phyloP scores from a whole-genome alignment of 352 stramenopile species.

The Phytopythium ostracodes region DNA sequence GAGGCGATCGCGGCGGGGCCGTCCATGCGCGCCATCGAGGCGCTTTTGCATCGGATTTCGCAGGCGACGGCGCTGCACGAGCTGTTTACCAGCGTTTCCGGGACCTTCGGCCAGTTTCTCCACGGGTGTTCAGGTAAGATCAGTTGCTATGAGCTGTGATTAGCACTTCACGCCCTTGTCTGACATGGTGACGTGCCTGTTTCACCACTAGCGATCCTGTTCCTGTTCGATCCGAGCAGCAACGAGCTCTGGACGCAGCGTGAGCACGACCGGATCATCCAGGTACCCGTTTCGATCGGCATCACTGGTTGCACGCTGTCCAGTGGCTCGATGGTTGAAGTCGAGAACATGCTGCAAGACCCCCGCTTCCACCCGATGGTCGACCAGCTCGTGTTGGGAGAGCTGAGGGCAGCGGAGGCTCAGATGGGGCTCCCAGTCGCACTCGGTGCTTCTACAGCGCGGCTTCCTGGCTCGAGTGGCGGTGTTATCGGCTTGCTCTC shows the following conservation, averaged over 20 bases:
- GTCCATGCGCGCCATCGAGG: slow-evolving; percentile 35
- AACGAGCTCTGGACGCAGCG: slow-evolving; percentile 70
- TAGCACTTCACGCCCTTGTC: not conserved
- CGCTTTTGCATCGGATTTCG: slow-evolving; percentile 42
- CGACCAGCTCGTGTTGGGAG: slow-evolving; percentile 46
- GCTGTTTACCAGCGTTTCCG: slow-evolving; percentile 35
- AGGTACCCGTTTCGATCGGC: slow-evolving; percentile 48
- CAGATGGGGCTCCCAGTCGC: not conserved
- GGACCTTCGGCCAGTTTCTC: slow-evolving; percentile 36
- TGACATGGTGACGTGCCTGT: no score
- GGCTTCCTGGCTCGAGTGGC: not conserved
- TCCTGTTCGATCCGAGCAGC: slow-evolving; percentile 50
- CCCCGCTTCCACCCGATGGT: slow-evolving; percentile 58
- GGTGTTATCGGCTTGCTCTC: slow-evolving; percentile 26
- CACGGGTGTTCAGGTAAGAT: slow-evolving; percentile 29
- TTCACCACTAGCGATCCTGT: slow-evolving; percentile 37
- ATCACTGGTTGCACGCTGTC: slow-evolving; percentile 51
- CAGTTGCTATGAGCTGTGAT: not conserved
- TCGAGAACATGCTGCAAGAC: slow-evolving; percentile 37
- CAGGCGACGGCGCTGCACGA: slow-evolving; percentile 29
- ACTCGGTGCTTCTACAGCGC: not conserved
- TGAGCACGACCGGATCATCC: slow-evolving; percentile 35
- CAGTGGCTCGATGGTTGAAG: slow-evolving; percentile 26
- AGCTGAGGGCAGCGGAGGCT: slow-evolving; percentile 14
- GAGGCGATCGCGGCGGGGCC: not conserved